Evolutionary conservation across 495 filamentous ascomycete genomes (phyloP), one percentile per base, ranked within the genome.

Genomic region (Rhizodiscina lignyota): DNA sequence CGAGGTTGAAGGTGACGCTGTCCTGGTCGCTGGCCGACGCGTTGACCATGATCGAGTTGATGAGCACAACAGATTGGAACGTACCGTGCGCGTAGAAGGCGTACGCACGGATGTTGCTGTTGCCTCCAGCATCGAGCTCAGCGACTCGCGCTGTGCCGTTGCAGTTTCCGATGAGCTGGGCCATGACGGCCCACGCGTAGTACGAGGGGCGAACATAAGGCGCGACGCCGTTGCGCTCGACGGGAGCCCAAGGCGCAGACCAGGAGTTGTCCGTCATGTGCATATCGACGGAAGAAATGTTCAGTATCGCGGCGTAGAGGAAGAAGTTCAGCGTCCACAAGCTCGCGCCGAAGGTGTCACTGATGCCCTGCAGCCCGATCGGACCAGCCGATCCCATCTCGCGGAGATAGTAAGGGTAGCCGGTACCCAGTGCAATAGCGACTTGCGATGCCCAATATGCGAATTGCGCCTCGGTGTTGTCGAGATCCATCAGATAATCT

Each of bases 281-380:
- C 68, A 79, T 75, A 45, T 78, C 69, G 4, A 72, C 61, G 30
- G 72, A 62, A 10, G 54, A 53, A 59, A 79, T 71, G 21, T 63
- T 65, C 5, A 62, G 60, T 5, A 62, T 55, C 2, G 73, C 76
- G 33, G 61, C 60, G 45, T 65, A 68, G 12, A 77, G 58, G 43
- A 67, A 68, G 59, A 77, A 80, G 48, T 82, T 74, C 8, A 78
- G 47, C 22, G 58, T 68, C 77, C 76, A 82, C 21, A 80, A 67
- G 0, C 76, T 73, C 10, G 76, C 75, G 30, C 76, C 77, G 51
- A 80, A 82, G 2, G 71, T 60, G 55, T 80, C 76, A 26, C 72
- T 76, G 10, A 79, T 56, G 0, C 73, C 74, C 0, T 68, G 68
- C 1, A 57, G 58, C 36, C 76, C 76, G 55, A 79, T 58, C 51